Evolutionary conservation across 768 basidiomycete species (phyloP).

Genomic region (Panaeolus cyanescens): DNA sequence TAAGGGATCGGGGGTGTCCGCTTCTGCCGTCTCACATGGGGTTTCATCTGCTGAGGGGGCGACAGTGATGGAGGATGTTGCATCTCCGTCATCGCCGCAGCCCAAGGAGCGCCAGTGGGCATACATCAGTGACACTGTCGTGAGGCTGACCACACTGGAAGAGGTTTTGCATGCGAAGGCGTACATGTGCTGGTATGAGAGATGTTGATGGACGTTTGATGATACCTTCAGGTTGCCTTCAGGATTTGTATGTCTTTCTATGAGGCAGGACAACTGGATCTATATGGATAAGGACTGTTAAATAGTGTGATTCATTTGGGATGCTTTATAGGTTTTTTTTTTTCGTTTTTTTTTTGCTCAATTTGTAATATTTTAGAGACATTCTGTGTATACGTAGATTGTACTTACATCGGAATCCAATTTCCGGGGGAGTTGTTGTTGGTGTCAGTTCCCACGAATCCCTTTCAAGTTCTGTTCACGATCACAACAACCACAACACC

Average conservation of each 20-base stretch:
- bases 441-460: background rate
- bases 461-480: background rate
- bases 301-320: background rate
- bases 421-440: background rate
- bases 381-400: background rate
- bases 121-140: conserved; percentile 87
- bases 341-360: background rate
- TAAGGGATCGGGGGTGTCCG: background rate
- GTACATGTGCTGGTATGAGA: conserved; percentile 93
- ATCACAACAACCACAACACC: background rate
- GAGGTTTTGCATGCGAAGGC: conserved; percentile 92
- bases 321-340: background rate
- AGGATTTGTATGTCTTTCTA: background rate
- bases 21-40: background rate
- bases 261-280: background rate
- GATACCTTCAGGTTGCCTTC: background rate
- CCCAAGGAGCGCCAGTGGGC: conserved; percentile 71
- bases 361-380: background rate
- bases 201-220: conserved; percentile 41
- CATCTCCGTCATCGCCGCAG: conserved; percentile 11
- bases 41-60: background rate
- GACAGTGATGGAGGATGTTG: conserved; percentile 4
- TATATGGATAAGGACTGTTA: background rate
- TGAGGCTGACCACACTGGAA: conserved; percentile 78
- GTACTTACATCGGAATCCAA: background rate